Evolutionary conservation across 75 land plant genomes (phyloP).

Genomic region (Ceratopteris richardii): DNA sequence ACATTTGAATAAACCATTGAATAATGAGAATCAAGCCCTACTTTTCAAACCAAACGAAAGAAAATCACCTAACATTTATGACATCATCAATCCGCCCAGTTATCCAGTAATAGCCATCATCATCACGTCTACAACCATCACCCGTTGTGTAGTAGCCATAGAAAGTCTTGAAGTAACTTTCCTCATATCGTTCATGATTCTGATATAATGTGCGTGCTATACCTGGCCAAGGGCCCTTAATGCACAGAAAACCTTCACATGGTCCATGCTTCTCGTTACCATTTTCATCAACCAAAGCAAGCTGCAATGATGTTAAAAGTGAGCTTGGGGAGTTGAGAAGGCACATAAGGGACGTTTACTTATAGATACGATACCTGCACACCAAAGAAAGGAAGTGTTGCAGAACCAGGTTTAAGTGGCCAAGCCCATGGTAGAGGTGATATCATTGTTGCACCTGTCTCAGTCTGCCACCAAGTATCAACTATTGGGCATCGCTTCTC

Average conservation of each 20-base stretch:
- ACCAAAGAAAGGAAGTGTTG: slow-evolving; percentile 29
- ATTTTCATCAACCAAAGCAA: slow-evolving; percentile 17
- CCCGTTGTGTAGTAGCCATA: slow-evolving; percentile 21
- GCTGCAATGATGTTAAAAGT: slow-evolving; percentile 5
- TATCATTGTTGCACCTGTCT: slow-evolving; percentile 24
- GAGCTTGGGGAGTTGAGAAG: not conserved
- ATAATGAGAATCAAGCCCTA: too few relatives aligned
- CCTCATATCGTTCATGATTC: slow-evolving; percentile 19
- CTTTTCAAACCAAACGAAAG: too few relatives aligned
- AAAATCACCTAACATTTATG: slow-evolving; percentile 23
- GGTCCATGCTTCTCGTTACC: slow-evolving; percentile 20
- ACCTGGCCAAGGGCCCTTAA: slow-evolving; percentile 26
- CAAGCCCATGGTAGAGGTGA: slow-evolving; percentile 25
- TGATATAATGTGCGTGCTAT: slow-evolving; percentile 19
- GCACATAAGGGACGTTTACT: not conserved
- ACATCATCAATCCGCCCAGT: slow-evolving; percentile 35
- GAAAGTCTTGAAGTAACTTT: slow-evolving; percentile 24
- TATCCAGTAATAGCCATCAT: slow-evolving; percentile 22
- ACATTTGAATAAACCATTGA: too few relatives aligned
- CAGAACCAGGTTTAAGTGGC: slow-evolving; percentile 26
- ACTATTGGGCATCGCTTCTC: slow-evolving; percentile 23
- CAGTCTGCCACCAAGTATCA: slow-evolving; percentile 33
- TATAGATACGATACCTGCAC: slow-evolving; percentile 12
- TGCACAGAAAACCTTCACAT: slow-evolving; percentile 25
- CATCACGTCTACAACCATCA: slow-evolving; percentile 28